Conservation (phyloP, 139 green algal genomes). For the Mesotaenium endlicherianum region DNA sequence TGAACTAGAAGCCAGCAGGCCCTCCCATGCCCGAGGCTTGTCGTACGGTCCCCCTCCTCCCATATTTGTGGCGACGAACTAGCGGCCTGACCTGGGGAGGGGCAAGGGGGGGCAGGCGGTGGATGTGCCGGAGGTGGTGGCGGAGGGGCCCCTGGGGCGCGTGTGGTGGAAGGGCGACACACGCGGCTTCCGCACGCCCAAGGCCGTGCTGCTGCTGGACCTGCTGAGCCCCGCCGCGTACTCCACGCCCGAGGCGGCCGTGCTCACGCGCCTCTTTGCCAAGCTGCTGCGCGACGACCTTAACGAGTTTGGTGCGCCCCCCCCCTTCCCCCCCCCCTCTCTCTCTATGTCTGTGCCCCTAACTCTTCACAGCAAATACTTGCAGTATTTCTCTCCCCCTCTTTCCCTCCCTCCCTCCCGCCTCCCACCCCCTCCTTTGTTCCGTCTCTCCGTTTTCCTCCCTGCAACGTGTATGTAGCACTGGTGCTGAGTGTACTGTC, state of each 20-base stretch:
- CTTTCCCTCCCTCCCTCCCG: background rate
- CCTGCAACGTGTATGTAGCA: background rate
- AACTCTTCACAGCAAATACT: background rate
- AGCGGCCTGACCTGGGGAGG: too few species aligned
- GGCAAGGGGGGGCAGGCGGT: background rate
- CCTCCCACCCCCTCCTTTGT: background rate
- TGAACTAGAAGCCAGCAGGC: constrained; percentile 7
- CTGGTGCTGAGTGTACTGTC: too few species aligned
- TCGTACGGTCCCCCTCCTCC: background rate
- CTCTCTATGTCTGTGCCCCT: background rate
- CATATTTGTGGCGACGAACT: background rate
- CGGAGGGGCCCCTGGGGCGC: background rate
- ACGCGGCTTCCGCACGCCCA: constrained; percentile 42
- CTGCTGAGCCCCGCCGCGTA: constrained; percentile 60
- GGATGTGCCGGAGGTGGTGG: background rate
- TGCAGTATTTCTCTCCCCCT: background rate
- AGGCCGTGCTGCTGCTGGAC: constrained; percentile 42
- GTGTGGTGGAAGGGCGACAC: constrained; percentile 56
- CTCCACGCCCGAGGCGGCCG: constrained; percentile 59
- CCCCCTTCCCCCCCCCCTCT: background rate
- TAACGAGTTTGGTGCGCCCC: constrained; percentile 61
- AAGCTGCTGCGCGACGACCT: constrained; percentile 79
- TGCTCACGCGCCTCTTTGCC: constrained; percentile 69
- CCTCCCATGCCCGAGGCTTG: background rate
- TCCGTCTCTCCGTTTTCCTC: background rate